Conservation (phyloP, 441 rosid genomes). For the Iberis amara region DNA sequence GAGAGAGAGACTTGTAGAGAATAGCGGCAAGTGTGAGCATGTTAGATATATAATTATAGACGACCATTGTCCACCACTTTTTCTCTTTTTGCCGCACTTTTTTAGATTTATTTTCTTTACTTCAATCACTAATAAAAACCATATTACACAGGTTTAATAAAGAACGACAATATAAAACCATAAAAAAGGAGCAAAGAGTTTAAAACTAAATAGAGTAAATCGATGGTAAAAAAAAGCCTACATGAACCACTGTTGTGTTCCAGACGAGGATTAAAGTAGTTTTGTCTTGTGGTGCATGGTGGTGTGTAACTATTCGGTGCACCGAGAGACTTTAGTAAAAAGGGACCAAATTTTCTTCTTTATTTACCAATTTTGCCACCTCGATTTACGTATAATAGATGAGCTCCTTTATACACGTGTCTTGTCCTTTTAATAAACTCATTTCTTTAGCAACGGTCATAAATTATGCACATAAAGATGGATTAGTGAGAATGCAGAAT, state of each 20-base stretch:
- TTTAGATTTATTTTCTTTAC: constrained; percentile 2
- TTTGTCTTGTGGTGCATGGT: constrained; percentile 20
- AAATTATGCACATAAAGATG: constrained; percentile 1
- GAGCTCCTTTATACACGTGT: constrained; percentile 6
- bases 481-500: not conserved
- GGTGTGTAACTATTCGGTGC: constrained; percentile 12
- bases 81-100: constrained; percentile 4
- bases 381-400: not conserved
- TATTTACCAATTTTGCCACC: constrained; percentile 15
- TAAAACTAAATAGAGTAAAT: not conserved
- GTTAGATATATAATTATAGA: constrained; percentile 17
- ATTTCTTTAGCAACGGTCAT: constrained; percentile 27
- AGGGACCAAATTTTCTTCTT: constrained; percentile 1
- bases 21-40: constrained; percentile 24
- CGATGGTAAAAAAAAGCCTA: not conserved
- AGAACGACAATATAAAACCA: too few relatives aligned
- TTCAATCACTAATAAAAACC: too few relatives aligned
- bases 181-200: too few relatives aligned
- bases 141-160: not conserved
- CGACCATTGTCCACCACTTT: constrained; percentile 24
- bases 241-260: not conserved
- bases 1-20: constrained; percentile 22
- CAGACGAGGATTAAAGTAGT: not conserved
- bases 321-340: constrained; percentile 22
- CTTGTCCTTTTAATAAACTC: constrained; percentile 17